Evolutionary conservation across 2,329 filamentous ascomycete species (phyloP), one percentile per base, ranked within the genome.

Genomic region (Achaetomium macrosporum): DNA sequence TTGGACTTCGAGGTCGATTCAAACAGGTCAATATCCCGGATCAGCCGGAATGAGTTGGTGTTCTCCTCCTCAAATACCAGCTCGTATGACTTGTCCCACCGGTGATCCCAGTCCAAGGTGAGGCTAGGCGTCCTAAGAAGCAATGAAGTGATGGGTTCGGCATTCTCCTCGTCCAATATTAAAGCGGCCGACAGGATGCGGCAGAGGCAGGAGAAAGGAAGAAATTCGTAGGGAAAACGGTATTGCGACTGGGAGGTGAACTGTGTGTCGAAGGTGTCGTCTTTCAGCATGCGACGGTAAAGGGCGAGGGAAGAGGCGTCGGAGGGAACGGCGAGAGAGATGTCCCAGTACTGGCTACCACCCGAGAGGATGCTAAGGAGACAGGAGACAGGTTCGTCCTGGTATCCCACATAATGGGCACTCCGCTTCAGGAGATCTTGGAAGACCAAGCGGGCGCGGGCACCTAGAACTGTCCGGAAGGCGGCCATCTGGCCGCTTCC

Each of bases 51-150:
- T 16, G 82, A 82, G 61, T 95, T 93, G 25, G 82, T 83, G 59
- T 93, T 91, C 54, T 93, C 88, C 58, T 96, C 89, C 69, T 96
- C 91, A 49, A 87, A 83, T 37, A 87, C 83, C 12, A 91, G 82
- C 56, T 85, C 81, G 61, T 95, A 96, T 4, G 42, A 53, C 35
- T 80, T 81, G 40, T 79, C 77, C 66, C 95, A 96, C 31, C 79
- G 70, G 0, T 77, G 70, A 0, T 88, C 85, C n/a, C 96, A 76
- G 12, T 79, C 75, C 59, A 95, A 85, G 29, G 92, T 96, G 50
- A 96, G 81, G 7, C 81, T 85, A 1, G 82, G 79, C 50, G 90
- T 85, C 53, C 76, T 78, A 53, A 84, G 80, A 12, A 96, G 74
- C 51, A 85, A 74, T n/a, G 77, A 72, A 36, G 86, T 69, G 10